These are phyloP conservation scores for Colletotrichum agaves DNA, from an alignment of 2,329 filamentous ascomycete genomes.

Conservation along the genomic window DNA sequence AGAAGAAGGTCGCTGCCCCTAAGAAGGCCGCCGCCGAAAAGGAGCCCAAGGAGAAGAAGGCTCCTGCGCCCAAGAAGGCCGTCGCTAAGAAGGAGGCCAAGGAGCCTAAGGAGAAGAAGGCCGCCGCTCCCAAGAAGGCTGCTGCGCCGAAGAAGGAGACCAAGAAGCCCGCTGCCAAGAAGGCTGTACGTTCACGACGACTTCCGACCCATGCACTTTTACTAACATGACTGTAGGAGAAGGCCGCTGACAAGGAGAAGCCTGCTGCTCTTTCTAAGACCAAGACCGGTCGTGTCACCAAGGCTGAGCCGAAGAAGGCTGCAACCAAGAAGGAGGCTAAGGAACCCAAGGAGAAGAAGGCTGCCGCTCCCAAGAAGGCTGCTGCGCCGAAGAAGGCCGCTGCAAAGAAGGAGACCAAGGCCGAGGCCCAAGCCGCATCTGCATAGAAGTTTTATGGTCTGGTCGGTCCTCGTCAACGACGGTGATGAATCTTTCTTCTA, in stretches of 20 bases:
- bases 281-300: conserved; percentile 87
- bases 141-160: conserved; percentile 47
- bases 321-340: conserved; percentile 56
- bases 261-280: conserved; percentile 80
- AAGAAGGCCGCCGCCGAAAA: conserved; percentile 65
- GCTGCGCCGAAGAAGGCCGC: conserved; percentile 57
- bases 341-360: conserved; percentile 60
- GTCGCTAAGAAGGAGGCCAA: conserved; percentile 56
- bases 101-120: conserved; percentile 60
- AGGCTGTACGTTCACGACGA: conserved; percentile 42
- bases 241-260: conserved; percentile 75
- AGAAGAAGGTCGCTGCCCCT: conserved; percentile 43
- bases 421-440: conserved; percentile 32
- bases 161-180: conserved; percentile 47
- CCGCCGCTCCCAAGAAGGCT: conserved; percentile 55
- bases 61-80: conserved; percentile 59
- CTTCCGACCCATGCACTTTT: conserved; percentile 40
- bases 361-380: conserved; percentile 57
- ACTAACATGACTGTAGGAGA: conserved; percentile 16
- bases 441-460: conserved; percentile 15
- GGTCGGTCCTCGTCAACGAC: conserved; percentile 2
- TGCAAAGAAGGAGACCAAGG: conserved; percentile 47
- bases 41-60: conserved; percentile 71
- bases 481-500: conserved; percentile 32
- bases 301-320: conserved; percentile 66